Percentiles rank a stretch among this genome's conserved stretches.
These are phyloP conservation scores for Ministeria vibrans DNA, from an alignment of 78 protist species.

Conservation along the genomic window DNA sequence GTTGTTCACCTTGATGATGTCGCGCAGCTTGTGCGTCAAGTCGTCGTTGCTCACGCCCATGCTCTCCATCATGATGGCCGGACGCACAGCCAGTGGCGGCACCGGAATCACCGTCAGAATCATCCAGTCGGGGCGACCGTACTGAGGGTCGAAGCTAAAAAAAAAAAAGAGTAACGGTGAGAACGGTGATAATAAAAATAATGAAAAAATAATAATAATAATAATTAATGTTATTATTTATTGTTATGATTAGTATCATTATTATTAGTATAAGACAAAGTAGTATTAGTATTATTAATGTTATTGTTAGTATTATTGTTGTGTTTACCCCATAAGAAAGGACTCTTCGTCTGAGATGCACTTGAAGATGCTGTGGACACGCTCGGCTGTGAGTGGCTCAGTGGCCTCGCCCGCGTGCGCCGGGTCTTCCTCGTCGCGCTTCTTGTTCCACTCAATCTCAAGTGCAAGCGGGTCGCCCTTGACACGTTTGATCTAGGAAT, in stretches of 20 bases:
- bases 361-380: conserved; percentile 56
- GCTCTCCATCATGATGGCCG: conserved; percentile 73
- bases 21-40: conserved; percentile 52
- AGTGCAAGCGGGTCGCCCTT: not conserved
- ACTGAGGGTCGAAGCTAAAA: conserved; percentile 86
- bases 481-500: no score
- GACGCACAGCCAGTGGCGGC: conserved; percentile 98
- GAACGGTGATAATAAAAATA: no score
- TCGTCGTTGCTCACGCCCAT: conserved; percentile 49
- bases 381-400: conserved; percentile 43
- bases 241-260: no score
- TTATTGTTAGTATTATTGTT: no score
- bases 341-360: conserved; percentile 66
- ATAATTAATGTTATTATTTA: no score
- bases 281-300: not conserved
- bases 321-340: conserved; percentile 37
- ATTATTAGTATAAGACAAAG: no score
- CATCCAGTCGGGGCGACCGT: conserved; percentile 94
- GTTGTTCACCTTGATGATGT: conserved; percentile 78
- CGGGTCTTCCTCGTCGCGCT: conserved; percentile 32
- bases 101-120: conserved; percentile 89
- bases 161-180: no score
- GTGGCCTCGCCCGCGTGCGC: conserved; percentile 11
- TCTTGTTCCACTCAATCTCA: conserved; percentile 13
- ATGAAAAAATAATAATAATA: no score